Evolutionary conservation across 176 grass and related monocot species (phyloP), one percentile per base, ranked within the genome.

Genomic region (Ananas comosus): DNA sequence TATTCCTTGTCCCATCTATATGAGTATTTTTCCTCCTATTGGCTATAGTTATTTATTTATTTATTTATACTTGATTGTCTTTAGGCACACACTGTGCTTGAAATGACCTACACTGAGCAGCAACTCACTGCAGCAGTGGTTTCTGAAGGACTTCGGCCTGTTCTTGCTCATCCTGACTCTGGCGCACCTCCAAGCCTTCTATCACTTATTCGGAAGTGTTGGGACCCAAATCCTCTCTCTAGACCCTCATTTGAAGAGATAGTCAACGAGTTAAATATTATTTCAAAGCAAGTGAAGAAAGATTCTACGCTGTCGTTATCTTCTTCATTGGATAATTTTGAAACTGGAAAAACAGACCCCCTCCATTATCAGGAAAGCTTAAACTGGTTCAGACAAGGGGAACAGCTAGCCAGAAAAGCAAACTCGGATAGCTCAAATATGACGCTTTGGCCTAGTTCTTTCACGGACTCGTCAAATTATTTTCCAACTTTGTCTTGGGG

Each of bases 71-170:
- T 89, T 82, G 48, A 74, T 6, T 42, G 33, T 42, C 33, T 66
- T 48, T 79, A 97, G 89, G 94, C 94, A 68, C 94, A 97, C 80
- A 97, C 94, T 4, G 66, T 92, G 76, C 89, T 97, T 83, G 94
- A 97, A 83, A 97, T 97, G 94, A 92, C 84, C 51, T 97, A 90
- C 63, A 97, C 89, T 0, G 94, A 97, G 80, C 94, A 97, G 77
- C 89, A 92, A 80, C 81, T 92, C 69, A 90, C 77, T 79, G 66
- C 94, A 67, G 85, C 84, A 74, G 70, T 96, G 65, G 92, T 97
- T 71, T 92, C 89, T 51, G 84, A 86, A 78, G 86, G 81, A 76
- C 71, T 97, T 68, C 76, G 89, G 11, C 89, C 94, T 70, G 82
- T 76, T 80, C 80, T 92, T 49, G 82, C 80, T 69, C 69, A 82